Evolutionary conservation across 148 eudicot species (phyloP).

Genomic region (Arctostaphylos glauca): DNA sequence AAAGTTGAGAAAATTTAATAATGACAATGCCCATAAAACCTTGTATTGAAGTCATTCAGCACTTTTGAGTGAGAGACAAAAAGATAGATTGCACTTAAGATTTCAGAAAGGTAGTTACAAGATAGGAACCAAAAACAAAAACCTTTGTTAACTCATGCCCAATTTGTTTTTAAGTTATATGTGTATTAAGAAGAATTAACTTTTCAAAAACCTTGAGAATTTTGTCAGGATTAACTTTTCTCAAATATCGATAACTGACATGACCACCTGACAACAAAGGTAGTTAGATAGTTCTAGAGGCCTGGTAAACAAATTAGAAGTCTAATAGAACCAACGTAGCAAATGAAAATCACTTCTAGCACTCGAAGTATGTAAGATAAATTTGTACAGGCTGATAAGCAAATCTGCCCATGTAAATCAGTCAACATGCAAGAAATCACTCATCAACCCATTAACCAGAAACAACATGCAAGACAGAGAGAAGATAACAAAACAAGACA

Average conservation of each 20-base stretch:
- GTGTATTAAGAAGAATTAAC: not conserved
- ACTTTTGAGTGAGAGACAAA: not conserved
- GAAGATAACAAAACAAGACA: not conserved
- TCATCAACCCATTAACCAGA: not conserved
- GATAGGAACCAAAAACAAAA: not conserved
- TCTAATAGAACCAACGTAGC: not conserved
- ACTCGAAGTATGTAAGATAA: not conserved
- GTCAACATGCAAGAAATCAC: not conserved
- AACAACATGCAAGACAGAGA: not conserved
- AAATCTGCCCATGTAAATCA: not conserved
- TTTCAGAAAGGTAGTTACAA: not conserved
- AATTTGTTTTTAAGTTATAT: not conserved
- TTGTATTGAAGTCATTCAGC: not conserved
- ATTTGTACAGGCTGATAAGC: not conserved
- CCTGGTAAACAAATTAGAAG: constrained; percentile 6
- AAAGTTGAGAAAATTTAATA: not conserved
- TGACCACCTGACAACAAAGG: not conserved
- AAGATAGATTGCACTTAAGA: not conserved
- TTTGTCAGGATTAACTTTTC: not conserved
- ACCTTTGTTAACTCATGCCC: not conserved
- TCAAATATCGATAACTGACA: not conserved
- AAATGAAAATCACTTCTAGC: not conserved
- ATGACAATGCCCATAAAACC: not conserved
- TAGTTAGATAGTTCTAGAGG: not conserved
- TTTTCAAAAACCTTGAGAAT: not conserved